Evolutionary conservation across 176 grass and related monocot genomes (phyloP), one percentile per base, ranked within the genome.

Genomic region (Eragrostis curvula): DNA sequence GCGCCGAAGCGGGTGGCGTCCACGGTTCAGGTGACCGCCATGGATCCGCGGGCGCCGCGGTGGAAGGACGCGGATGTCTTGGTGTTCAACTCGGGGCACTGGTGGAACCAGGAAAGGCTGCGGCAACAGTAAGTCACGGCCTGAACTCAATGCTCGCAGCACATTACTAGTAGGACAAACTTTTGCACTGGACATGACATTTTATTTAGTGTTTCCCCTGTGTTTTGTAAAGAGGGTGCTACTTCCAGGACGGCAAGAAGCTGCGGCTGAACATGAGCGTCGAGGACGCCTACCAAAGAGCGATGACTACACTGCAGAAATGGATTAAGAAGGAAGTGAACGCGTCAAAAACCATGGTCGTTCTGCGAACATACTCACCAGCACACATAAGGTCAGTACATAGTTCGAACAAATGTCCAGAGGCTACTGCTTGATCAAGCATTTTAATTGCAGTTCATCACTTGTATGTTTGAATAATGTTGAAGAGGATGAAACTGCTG

Each of bases 51-150:
- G 64, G 80, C 86, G 5, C 41, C 9, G 0, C 52, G 0, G 32
- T 94, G 92, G 92, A 94, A 81, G 68, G 92, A 81, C 78, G 92
- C 92, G 1, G 83, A 89, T 39, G 40, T 94, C 32, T 16, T 94
- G 7, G 78, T 94, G 43, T 91, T 94, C 74, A 94, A 91, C 71
- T 66, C 88, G 17, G n/a, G 92, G 0, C 92, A 94, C 24, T 94
- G 88, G 92, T 91, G 92, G 92, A 91, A 81, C 72, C 84, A 82
- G 0, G 80, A 89, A 17, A 87, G 85, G 77, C 82, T 89, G 21
- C 46, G 48, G 18, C 62, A 59, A 32, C 7, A 75, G 91, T 93
- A 78, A 68, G 78, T 53, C n/a, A 46, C 64, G 21, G 11, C 10
- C 46, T 64, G 6, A 55, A 40, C 1, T 68, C 18, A 14, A 47